phyloP scores from a whole-genome alignment of 176 grass and related monocot species.

The Musa acuminata region DNA sequence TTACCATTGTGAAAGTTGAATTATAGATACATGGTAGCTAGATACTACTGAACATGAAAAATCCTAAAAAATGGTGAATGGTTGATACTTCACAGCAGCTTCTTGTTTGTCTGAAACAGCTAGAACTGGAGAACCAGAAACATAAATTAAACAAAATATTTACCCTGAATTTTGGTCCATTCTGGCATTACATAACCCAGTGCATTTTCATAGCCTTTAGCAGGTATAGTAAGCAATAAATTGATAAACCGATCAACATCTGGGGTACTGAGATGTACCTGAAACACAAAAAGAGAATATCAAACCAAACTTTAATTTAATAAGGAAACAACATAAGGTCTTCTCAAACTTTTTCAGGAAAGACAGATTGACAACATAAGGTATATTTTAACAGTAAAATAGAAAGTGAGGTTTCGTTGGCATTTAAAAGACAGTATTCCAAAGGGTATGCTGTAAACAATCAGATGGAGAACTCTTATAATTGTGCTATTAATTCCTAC shows the following conservation, averaged over 20 bases:
- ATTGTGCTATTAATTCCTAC: too few relatives aligned
- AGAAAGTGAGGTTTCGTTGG: too few relatives aligned
- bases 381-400: background rate
- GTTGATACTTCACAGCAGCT: background rate
- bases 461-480: too few relatives aligned
- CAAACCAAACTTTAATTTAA: background rate
- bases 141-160: background rate
- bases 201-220: conserved; percentile 50
- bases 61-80: too few relatives aligned
- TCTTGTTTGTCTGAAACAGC: background rate
- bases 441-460: background rate
- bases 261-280: conserved; percentile 94
- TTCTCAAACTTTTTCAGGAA: background rate
- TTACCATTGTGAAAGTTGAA: too few relatives aligned
- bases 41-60: too few relatives aligned
- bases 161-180: conserved; percentile 86
- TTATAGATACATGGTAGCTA: too few relatives aligned
- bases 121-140: background rate
- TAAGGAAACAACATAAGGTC: too few relatives aligned
- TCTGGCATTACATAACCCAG: conserved; percentile 83
- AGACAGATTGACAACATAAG: background rate
- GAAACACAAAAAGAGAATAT: conserved; percentile 19
- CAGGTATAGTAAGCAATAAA: conserved; percentile 66
- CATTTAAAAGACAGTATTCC: too few relatives aligned
- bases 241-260: conserved; percentile 84